Evolutionary conservation across 2,329 filamentous ascomycete genomes (phyloP), one percentile per base, ranked within the genome.

Genomic region (Aspergillus sp.): DNA sequence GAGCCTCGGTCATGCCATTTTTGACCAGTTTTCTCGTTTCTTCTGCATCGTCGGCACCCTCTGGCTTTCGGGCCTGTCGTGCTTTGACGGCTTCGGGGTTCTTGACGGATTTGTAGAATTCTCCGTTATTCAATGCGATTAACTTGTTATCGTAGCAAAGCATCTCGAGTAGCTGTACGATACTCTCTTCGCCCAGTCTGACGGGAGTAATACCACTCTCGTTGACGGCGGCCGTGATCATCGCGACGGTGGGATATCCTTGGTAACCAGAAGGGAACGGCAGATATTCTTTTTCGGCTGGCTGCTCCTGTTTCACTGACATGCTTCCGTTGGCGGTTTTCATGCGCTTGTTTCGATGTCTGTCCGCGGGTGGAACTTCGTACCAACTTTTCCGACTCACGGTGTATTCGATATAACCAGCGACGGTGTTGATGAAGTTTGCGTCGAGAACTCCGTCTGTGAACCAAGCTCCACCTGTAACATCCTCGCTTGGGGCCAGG

Each of bases 381-480:
- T 84, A 83, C 68, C 87, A 90, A 58, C 86, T 91, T 58, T 82
- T 75, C 8, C 73, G 73, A 57, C 85, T 83, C 49, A 95, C 81
- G 48, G 82, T 83, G 51, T 85, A 80, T 55, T 88, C 86, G 40
- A 95, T 79, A 47, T 86, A 78, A 13, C 79, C 77, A 48, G 86
- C 81, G 39, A 96, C 74, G 34, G 82, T 81, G 44, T 87, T 82
- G 56, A 97, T 90, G 63, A 98, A 88, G 46, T 86, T 86, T 51
- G 87, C 84, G 67, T 98, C 93, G 9, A 97, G 78, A 52, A 90
- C 86, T 41, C 89, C 88, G 50, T 95, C 90, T 6, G 88, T 90
- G 65, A 93, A 96, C 88, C 91, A 98, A 7, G 89, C 86, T 2
- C 93, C 93, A 38, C 93, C 93, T 0, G 90, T 95, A 37, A 94